Conservation (phyloP, 2,329 filamentous ascomycete species). For the Tolypocladium paradoxum region DNA sequence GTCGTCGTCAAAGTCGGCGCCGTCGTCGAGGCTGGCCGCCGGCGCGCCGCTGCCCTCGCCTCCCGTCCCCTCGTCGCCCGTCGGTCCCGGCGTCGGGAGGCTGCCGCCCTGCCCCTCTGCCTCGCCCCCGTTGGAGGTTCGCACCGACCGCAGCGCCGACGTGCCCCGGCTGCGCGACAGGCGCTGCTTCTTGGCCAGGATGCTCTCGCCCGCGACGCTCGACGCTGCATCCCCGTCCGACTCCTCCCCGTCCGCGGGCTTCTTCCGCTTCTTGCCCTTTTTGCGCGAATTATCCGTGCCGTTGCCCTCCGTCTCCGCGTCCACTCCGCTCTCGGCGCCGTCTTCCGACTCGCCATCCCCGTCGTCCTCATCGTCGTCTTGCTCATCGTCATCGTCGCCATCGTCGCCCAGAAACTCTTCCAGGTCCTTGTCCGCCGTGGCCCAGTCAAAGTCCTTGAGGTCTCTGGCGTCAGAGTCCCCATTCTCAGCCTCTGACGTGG, state of each 20-base stretch:
- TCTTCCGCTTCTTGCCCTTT: conserved; percentile 23
- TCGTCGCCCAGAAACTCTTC: conserved; percentile 58
- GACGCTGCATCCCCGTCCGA: conserved; percentile 20
- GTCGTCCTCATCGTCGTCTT: conserved; percentile 13
- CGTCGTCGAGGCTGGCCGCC: conserved; percentile 15
- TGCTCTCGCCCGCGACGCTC: conserved; percentile 23
- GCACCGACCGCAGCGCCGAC: conserved; percentile 35
- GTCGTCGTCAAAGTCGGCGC: conserved; percentile 37
- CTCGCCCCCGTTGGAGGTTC: conserved; percentile 26
- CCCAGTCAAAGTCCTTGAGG: conserved; percentile 50
- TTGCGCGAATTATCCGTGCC: conserved; percentile 14
- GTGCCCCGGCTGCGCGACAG: conserved; percentile 32
- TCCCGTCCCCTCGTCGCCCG: conserved; percentile 15
- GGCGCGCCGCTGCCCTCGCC: conserved; percentile 7
- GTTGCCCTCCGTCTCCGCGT: conserved; percentile 17
- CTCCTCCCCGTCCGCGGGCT: conserved; percentile 16
- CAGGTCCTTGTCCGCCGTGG: conserved; percentile 58
- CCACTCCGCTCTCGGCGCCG: conserved; percentile 7
- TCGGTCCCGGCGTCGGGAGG: conserved; percentile 29
- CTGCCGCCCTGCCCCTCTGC: conserved; percentile 22
- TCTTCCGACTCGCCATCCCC: conserved; percentile 8
- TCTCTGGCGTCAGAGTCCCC: conserved; percentile 26
- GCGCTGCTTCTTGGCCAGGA: conserved; percentile 40
- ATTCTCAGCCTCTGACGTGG: conserved; percentile 19
- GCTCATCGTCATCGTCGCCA: conserved; percentile 36